phyloP scores from a whole-genome alignment of 768 basidiomycete species.

The Lentinus tigrinus region DNA sequence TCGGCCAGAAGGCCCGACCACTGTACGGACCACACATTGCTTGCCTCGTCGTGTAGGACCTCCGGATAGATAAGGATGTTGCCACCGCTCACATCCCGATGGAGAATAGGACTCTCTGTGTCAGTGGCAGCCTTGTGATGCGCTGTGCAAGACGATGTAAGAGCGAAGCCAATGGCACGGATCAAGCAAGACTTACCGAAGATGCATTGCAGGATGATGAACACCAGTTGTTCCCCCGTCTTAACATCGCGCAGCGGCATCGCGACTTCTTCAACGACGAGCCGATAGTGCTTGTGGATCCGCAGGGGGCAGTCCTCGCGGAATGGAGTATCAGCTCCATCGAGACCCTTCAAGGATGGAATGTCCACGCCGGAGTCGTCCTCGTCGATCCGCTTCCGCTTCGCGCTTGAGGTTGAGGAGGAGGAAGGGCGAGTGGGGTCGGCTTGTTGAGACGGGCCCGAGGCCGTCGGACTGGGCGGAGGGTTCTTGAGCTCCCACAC shows the following conservation, averaged over 20 bases:
- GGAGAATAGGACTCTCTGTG: background rate
- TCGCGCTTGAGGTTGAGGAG: background rate
- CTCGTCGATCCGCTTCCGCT: background rate
- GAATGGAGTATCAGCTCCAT: background rate
- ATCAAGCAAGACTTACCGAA: background rate
- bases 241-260: background rate
- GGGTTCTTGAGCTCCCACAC: no score
- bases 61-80: background rate
- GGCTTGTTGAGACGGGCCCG: background rate
- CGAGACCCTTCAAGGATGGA: background rate
- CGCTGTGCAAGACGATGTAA: background rate
- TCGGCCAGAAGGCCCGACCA: background rate
- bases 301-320: background rate
- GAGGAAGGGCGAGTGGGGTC: background rate
- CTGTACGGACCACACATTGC: background rate
- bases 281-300: background rate
- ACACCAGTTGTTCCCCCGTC: background rate
- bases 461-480: no score
- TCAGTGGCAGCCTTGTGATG: background rate
- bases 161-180: no score
- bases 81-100: background rate
- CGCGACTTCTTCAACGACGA: background rate
- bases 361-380: background rate
- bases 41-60: background rate
- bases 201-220: background rate